Percentiles rank a stretch among this genome's conserved stretches.
phyloP scores from a whole-genome alignment of 257 asterid species.

The Solanum clarkiae region DNA sequence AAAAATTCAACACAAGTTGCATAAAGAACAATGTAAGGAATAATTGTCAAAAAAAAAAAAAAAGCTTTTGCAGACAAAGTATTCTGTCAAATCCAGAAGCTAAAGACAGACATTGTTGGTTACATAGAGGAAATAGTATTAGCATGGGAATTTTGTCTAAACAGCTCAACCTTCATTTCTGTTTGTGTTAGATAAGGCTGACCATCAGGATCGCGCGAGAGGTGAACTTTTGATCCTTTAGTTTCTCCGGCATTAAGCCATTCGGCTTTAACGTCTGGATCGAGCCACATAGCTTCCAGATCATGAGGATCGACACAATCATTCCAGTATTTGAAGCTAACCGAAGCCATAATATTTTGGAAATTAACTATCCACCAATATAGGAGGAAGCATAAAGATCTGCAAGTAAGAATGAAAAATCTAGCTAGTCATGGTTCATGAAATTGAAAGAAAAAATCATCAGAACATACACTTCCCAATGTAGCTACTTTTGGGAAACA shows the following conservation, averaged over 20 bases:
- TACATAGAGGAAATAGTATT: background rate
- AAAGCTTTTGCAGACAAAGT: background rate
- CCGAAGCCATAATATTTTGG: conserved; percentile 29
- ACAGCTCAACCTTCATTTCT: conserved; percentile 66
- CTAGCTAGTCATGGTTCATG: background rate
- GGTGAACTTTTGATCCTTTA: conserved; percentile 67
- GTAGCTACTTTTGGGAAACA: background rate
- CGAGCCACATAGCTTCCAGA: conserved; percentile 79
- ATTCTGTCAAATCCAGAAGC: background rate
- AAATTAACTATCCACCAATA: background rate
- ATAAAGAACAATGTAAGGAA: background rate
- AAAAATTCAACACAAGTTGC: conserved; percentile 7
- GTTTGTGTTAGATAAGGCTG: conserved; percentile 83
- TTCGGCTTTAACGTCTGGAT: conserved; percentile 66
- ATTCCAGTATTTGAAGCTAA: conserved; percentile 85
- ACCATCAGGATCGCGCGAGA: conserved; percentile 94
- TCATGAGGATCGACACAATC: conserved; percentile 80
- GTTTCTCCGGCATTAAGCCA: conserved; percentile 86
- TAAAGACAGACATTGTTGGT: background rate
- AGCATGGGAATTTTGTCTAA: background rate
- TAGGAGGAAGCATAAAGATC: background rate
- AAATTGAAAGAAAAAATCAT: background rate
- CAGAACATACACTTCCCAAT: background rate
- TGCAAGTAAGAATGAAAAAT: background rate
- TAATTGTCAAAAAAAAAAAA: background rate